Base-by-base conservation (phyloP, 106 monocot species). In the Dioscorea zingiberensis region DNA sequence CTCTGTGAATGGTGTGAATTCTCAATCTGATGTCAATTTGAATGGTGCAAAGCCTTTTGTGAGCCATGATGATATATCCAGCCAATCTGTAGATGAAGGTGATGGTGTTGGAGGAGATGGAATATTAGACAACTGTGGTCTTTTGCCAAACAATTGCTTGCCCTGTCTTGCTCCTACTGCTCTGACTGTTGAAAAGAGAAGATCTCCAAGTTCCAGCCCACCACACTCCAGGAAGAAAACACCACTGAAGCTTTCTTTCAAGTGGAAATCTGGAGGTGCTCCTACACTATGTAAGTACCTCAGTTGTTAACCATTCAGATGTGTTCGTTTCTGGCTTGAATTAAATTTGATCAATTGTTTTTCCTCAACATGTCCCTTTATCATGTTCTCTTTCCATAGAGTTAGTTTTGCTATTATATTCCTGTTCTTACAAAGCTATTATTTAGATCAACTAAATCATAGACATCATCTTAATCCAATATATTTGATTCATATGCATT, bases 61-160 rank as follows among this genome's bases (percentile, higher is more conserved):
- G 16, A 78, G 68, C 65, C 75, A 71, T 63, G 75, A 69, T 49
- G 80, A 77, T 60, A 55, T 71, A 22, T 76, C 81, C 13, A 66
- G 55, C 54, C 44, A 57, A 58, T 58, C 65, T 51, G 61, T 55
- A 32, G 81, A 73, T 70, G 85, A 84, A 61, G 60, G 47, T 78
- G 48, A 44, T 19, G 44, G 65, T 58, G 73, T 32, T 7, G 81
- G 63, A 61, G 75, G 65, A 6, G n/a, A n/a, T n/a, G 79, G 82
- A 51, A 59, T 87, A 27, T 51, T 98, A 71, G 81, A 88, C n/a
- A 63, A 78, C 70, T 98, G 93, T 80, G 93, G 93, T 27, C 74
- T 98, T 45, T 54, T 98, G 25, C 89, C 88, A 46, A 79, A 80
- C 61, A 98, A 98, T 45, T 98, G 98, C 64, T 78, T 98, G 70